Evolutionary conservation across 2,329 filamentous ascomycete species (phyloP).

Genomic region (Penicillium hesseltinei): DNA sequence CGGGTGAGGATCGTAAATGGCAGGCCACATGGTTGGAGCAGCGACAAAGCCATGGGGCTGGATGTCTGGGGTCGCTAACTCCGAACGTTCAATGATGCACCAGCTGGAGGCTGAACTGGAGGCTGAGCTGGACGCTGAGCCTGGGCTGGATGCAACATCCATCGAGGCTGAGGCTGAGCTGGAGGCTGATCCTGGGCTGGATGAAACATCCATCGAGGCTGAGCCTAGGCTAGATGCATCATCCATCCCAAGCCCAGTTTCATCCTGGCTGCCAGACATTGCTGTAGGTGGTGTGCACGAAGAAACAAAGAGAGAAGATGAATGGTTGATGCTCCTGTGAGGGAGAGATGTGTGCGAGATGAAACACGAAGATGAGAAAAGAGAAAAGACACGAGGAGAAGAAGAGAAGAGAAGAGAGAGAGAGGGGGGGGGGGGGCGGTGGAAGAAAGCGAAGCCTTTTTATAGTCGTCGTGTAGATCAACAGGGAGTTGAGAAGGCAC

Average conservation of each 20-base stretch:
- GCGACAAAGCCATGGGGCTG: no score
- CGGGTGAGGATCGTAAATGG: no score
- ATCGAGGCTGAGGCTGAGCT: no score
- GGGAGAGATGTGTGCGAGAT: not conserved
- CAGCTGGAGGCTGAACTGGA: not conserved
- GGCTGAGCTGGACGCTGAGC: no score
- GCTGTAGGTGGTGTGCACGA: not conserved
- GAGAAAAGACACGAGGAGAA: not conserved
- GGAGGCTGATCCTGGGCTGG: no score
- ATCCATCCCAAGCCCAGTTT: not conserved
- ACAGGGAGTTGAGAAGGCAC: not conserved
- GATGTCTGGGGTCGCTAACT: not conserved
- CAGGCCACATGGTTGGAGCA: no score
- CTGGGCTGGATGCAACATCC: not conserved
- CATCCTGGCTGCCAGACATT: not conserved
- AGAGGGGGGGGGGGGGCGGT: not conserved
- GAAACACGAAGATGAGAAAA: not conserved
- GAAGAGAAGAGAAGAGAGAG: not conserved
- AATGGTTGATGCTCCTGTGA: not conserved
- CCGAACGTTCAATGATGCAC: not conserved
- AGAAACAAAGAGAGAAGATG: not conserved
- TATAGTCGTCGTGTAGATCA: not conserved
- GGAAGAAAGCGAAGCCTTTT: not conserved
- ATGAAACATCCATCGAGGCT: no score
- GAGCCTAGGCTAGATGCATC: not conserved